A percentile compares a stretch with the other conserved stretches of the same genome.
phyloP scores from a whole-genome alignment of 345 rosid genomes.

The Raphanus raphanistrum region DNA sequence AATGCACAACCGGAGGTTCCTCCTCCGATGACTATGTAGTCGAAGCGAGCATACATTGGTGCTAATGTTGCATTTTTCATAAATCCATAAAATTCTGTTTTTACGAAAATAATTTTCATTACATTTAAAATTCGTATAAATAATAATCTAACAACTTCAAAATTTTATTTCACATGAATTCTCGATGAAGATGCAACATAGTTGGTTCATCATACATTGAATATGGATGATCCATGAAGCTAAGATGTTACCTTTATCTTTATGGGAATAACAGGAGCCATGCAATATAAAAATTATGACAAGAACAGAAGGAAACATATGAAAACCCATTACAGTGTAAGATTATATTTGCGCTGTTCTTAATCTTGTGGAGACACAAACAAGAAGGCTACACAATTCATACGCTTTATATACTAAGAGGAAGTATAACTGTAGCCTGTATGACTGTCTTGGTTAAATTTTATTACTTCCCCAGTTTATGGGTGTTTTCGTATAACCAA shows the following conservation, averaged over 20 bases:
- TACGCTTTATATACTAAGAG: conserved; percentile 9
- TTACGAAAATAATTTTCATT: neutral
- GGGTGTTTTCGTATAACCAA: conserved; percentile 10
- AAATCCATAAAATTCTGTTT: conserved; percentile 55
- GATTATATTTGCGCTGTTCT: neutral
- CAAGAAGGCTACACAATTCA: neutral
- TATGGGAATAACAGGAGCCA: conserved; percentile 41
- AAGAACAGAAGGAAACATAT: conserved; percentile 20
- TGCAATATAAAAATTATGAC: conserved; percentile 26
- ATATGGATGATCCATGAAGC: conserved; percentile 4
- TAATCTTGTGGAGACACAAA: neutral
- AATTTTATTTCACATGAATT: neutral
- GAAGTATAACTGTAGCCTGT: neutral
- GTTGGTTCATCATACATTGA: neutral
- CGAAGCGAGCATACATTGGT: conserved; percentile 41
- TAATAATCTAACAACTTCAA: neutral
- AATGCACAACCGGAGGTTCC: conserved; percentile 80
- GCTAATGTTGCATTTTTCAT: conserved; percentile 58
- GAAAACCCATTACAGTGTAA: conserved; percentile 21
- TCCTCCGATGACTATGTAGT: conserved; percentile 79
- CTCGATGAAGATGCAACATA: neutral
- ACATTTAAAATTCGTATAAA: neutral
- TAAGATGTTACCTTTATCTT: conserved; percentile 46
- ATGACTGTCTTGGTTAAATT: neutral
- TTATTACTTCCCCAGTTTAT: neutral